A percentile compares a stretch with the other conserved stretches of the same genome.
Conservation (phyloP, 306 rosid species). For the Senna siamea region DNA sequence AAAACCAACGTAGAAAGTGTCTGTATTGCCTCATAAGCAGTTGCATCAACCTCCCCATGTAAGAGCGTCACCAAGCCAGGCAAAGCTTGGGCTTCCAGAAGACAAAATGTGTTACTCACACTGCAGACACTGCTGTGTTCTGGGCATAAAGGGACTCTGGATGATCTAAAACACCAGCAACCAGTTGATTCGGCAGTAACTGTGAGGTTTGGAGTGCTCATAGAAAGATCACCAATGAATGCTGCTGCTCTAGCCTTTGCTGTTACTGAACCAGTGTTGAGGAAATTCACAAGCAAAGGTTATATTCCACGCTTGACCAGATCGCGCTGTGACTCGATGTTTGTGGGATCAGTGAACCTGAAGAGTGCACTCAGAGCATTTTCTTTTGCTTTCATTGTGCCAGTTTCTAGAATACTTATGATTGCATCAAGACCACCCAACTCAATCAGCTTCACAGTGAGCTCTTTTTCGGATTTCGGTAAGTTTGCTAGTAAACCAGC, state of each 20-base stretch:
- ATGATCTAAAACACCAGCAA: conserved; percentile 59
- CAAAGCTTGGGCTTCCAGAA: conserved; percentile 73
- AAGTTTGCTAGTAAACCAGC: conserved; percentile 84
- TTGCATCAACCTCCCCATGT: conserved; percentile 66
- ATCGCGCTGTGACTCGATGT: conserved; percentile 59
- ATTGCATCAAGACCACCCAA: conserved; percentile 73
- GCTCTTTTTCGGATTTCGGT: conserved; percentile 68
- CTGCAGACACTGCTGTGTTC: conserved; percentile 71
- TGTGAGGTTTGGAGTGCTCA: conserved; percentile 64
- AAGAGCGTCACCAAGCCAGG: conserved; percentile 65
- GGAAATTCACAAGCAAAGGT: conserved; percentile 71
- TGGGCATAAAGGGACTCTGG: conserved; percentile 48
- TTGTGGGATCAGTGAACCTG: conserved; percentile 83
- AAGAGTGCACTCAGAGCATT: conserved; percentile 89
- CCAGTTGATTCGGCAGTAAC: conserved; percentile 45
- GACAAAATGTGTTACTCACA: conserved; percentile 61
- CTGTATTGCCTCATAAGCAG: conserved; percentile 75
- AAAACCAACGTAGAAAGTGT: conserved; percentile 78
- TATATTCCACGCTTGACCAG: conserved; percentile 70
- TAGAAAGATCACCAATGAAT: conserved; percentile 77
- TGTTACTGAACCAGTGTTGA: conserved; percentile 56
- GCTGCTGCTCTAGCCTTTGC: conserved; percentile 94
- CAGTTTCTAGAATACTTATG: conserved; percentile 62
- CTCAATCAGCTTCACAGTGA: conserved; percentile 65
- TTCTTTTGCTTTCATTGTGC: conserved; percentile 76